Evolutionary conservation across 1,284 basidiomycete genomes (phyloP).

Genomic region (Pseudozyma pruni): DNA sequence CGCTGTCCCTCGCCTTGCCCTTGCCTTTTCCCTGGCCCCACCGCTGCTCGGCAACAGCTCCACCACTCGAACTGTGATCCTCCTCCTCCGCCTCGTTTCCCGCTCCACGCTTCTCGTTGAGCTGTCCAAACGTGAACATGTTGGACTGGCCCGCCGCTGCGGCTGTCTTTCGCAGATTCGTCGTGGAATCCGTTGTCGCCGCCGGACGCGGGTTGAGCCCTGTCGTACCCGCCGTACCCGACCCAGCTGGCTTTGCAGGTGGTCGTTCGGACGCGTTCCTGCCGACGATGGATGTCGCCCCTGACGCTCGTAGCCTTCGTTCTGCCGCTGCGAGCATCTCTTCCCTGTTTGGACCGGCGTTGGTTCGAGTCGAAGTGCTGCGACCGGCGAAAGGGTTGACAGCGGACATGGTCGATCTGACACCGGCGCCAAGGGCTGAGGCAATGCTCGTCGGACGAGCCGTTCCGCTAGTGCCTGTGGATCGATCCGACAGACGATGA

Average conservation of each 20-base stretch:
- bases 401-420: conserved; percentile 12
- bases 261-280: conserved; percentile 45
- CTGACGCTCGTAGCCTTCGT: conserved; percentile 33
- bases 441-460: conserved; percentile 23
- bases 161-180: conserved; percentile 32
- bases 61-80: conserved; percentile 50
- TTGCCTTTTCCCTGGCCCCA: conserved; percentile 25
- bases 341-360: conserved; percentile 33
- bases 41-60: conserved; percentile 47
- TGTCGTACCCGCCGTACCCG: conserved; percentile 17
- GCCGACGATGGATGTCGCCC: conserved; percentile 46
- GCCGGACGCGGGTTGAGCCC: conserved; percentile 25
- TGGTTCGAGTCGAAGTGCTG: conserved; percentile 6
- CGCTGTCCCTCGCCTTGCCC: conserved; percentile 24
- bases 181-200: conserved; percentile 1
- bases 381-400: conserved; percentile 34
- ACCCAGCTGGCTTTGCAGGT: conserved; percentile 15
- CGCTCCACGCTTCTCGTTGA: conserved; percentile 7
- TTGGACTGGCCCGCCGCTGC: conserved; percentile 14
- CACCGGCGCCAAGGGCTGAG: conserved; percentile 33
- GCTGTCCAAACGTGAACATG: conserved; percentile 43
- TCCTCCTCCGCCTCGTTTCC: conserved; percentile 15
- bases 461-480: conserved; percentile 2
- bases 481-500: conserved; percentile 20
- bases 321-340: conserved; percentile 57